Evolutionary conservation across 345 rosid genomes (phyloP).

Genomic region (Mangifera indica): DNA sequence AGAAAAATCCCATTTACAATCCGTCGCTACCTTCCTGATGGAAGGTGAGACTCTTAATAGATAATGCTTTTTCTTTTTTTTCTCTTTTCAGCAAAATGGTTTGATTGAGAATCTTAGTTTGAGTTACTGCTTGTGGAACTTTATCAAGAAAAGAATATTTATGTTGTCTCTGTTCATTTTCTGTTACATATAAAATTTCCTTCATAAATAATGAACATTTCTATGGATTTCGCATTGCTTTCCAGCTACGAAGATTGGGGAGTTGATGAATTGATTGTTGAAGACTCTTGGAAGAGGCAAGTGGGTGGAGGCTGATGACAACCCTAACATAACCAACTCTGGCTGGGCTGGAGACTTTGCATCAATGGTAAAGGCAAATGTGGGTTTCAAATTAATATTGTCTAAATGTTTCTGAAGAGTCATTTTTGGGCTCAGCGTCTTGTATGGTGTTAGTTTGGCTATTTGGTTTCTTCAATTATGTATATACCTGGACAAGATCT

Average conservation of each 20-base stretch:
- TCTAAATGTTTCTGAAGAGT: no score
- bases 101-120: constrained; percentile 10
- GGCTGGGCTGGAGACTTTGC: no score
- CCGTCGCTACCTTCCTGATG: constrained; percentile 76
- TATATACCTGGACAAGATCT: no score
- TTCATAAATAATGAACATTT: not conserved
- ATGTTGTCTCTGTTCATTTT: not conserved
- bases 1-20: constrained; percentile 88
- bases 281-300: constrained; percentile 95
- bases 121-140: not conserved
- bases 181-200: no score
- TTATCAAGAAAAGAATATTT: no score
- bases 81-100: not conserved
- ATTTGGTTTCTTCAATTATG: no score
- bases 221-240: constrained; percentile 1
- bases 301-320: constrained; percentile 71
- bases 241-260: constrained; percentile 83
- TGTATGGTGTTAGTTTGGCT: no score
- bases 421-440: no score
- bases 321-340: no score
- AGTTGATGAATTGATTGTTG: constrained; percentile 85
- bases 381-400: no score
- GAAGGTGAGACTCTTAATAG: constrained; percentile 56
- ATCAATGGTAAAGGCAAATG: no score
- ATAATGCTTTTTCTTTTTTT: not conserved